Evolutionary conservation across 169 alveolate species (phyloP), one percentile per base, ranked within the genome.

Genomic region (Fabrea salina): DNA sequence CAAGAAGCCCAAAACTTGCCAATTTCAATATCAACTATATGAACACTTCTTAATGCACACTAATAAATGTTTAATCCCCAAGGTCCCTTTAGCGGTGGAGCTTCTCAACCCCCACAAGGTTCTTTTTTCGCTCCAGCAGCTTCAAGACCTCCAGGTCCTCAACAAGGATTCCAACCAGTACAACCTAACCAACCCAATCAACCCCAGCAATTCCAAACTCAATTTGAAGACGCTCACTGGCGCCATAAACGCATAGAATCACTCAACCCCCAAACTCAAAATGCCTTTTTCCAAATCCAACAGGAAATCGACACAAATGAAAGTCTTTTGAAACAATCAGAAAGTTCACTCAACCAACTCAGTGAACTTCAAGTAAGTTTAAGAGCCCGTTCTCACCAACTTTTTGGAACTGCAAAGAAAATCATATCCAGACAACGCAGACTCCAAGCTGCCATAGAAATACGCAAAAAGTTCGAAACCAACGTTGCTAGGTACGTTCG

Each of bases 291-390:
- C 4, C 37, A 40, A 32, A 16, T 64, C 30, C 27, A 64, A 41
- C 33, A 40, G 3, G 47, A 64, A 64, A 64, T 64, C n/a, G 75
- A 64, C 19, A 64, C 19, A 5, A 64, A 64, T 64, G 75, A 64
- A 64, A 40, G 13, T 30, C 19, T 33, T 8, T 39, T 64, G n/a
- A 64, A 37, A 16, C 49, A 64, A 32, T 25, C 75, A 4, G 75
- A 64, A 41, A 33, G 30, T 64, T 25, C 54, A 0, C 16, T 64
- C 5, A n/a, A 5, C 5, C 35, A 40, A 32, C 27, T 64, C 16
- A 64, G 37, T 16, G 39, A 64, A 33, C 37, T 19, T 1, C 27
- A 64, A 64, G 75, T 39, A 4, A 35, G 2, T 6, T 19, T 64
- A 3, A 64, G 41, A 32, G 13, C 27, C 7, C 49, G 50, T 19